Evolutionary conservation across 768 basidiomycete genomes (phyloP), one percentile per base, ranked within the genome.

Genomic region (Russula lepida): DNA sequence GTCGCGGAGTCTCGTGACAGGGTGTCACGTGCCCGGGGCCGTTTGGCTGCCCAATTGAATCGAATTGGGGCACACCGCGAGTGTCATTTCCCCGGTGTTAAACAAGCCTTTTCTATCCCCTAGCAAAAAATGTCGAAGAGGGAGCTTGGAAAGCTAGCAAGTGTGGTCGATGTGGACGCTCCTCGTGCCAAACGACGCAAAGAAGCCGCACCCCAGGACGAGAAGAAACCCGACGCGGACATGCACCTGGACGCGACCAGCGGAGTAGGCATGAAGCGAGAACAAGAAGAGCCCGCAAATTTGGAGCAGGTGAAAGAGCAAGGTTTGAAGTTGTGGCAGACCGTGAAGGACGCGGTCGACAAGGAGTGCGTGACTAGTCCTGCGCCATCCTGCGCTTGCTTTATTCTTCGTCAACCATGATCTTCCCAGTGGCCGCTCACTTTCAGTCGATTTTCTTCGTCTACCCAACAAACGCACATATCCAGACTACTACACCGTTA

Each of bases 401-500:
- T 71, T 56, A 66, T 64, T 71, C 66, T 23, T 68, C 68, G 63
- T 68, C 67, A 70, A 68, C 54, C 62, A 60, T 56, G 58, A 27
- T 54, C 53, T 35, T 23, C 62, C 48, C 71, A 91, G 89, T 63
- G 88, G 86, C 67, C 80, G 82, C 62, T 70, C 75, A 65, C 76
- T 89, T 60, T 83, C 87, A 27, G 64, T 75, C 62, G 82, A 82
- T 67, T 93, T 92, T 72, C 71, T 86, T 68, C 81, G 80, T 60
- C 80, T 84, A 65, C 88, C 88, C 21, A 79, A 83, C 47, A 88
- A 85, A 73, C 81, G 84, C 59, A 76, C 77, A 59, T 92, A 89
- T 73, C 83, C 92, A 43, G 93, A 95, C 76, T 98, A 98, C 74
- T 97, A 95, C 73, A 70, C 73, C 25, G 63, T 86, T 65, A 95